Evolutionary conservation across 1,284 basidiomycete species (phyloP).

Genomic region (Anthracocystis panici-leucophaei): DNA sequence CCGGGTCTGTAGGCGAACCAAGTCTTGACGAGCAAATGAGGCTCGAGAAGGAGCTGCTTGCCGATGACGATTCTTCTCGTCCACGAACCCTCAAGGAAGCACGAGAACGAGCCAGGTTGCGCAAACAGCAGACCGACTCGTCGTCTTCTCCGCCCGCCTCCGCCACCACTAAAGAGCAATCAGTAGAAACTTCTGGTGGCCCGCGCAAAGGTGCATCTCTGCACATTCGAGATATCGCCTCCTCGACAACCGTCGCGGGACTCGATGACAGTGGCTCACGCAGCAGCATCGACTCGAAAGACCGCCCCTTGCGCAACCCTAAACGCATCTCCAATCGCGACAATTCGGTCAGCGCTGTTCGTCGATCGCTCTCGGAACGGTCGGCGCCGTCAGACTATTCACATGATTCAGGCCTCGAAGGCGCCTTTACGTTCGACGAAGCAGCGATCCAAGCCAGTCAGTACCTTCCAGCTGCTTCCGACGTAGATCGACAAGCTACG

Average conservation of each 20-base stretch:
- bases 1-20: constrained; percentile 22
- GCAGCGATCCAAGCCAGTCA: not conserved
- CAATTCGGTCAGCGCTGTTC: constrained; percentile 1
- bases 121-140: constrained; percentile 36
- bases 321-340: constrained; percentile 38
- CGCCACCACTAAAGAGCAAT: not conserved
- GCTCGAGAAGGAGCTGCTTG: constrained; percentile 41
- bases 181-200: constrained; percentile 6
- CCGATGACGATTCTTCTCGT: constrained; percentile 35
- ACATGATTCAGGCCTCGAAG: constrained; percentile 37
- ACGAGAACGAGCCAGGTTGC: constrained; percentile 44
- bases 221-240: constrained; percentile 29
- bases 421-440: constrained; percentile 21
- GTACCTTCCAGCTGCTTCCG: not conserved
- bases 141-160: constrained; percentile 9
- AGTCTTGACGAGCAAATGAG: constrained; percentile 40
- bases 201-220: constrained; percentile 29
- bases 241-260: constrained; percentile 16
- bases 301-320: constrained; percentile 42
- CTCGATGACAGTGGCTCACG: constrained; percentile 19
- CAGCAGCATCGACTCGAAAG: constrained; percentile 32
- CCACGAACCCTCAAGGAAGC: constrained; percentile 54
- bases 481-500: constrained; percentile 4
- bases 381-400: constrained; percentile 55
- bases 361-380: constrained; percentile 26